Evolutionary conservation across 306 rosid genomes (phyloP).

Genomic region (Ceratonia siliqua): DNA sequence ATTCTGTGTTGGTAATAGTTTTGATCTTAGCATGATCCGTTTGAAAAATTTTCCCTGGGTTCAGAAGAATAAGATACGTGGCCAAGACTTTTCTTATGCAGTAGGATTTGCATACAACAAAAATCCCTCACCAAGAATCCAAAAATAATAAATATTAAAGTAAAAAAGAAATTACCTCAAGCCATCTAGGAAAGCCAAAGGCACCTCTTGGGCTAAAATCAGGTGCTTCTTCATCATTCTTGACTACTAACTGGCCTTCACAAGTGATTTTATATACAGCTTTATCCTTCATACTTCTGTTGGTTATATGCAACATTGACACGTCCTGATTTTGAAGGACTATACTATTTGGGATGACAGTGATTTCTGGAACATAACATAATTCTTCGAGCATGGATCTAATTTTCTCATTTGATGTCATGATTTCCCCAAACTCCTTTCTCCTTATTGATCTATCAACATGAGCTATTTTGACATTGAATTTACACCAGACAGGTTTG

Average conservation of each 20-base stretch:
- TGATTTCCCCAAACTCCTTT: slow-evolving; percentile 73
- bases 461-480: slow-evolving; percentile 69
- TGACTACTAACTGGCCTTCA: slow-evolving; percentile 65
- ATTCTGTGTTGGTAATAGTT: slow-evolving; percentile 3
- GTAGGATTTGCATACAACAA: slow-evolving; percentile 25
- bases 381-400: slow-evolving; percentile 64
- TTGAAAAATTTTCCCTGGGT: slow-evolving; percentile 12
- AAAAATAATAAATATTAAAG: slow-evolving; percentile 6
- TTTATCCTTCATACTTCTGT: slow-evolving; percentile 60
- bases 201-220: slow-evolving; percentile 71
- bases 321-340: slow-evolving; percentile 80
- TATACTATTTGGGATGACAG: slow-evolving; percentile 58
- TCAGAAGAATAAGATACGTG: slow-evolving; percentile 11
- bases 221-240: slow-evolving; percentile 61
- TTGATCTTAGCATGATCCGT: slow-evolving; percentile 14
- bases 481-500: slow-evolving; percentile 94
- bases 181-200: slow-evolving; percentile 94
- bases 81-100: slow-evolving; percentile 21
- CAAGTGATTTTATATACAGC: slow-evolving; percentile 69
- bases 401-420: slow-evolving; percentile 66
- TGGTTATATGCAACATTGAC: slow-evolving; percentile 57
- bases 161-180: slow-evolving; percentile 64
- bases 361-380: slow-evolving; percentile 65
- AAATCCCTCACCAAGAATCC: background rate
- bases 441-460: slow-evolving; percentile 89